These are phyloP conservation scores for Elsinoe perseae DNA, from an alignment of 2,329 filamentous ascomycete species.

Conservation along the genomic window DNA sequence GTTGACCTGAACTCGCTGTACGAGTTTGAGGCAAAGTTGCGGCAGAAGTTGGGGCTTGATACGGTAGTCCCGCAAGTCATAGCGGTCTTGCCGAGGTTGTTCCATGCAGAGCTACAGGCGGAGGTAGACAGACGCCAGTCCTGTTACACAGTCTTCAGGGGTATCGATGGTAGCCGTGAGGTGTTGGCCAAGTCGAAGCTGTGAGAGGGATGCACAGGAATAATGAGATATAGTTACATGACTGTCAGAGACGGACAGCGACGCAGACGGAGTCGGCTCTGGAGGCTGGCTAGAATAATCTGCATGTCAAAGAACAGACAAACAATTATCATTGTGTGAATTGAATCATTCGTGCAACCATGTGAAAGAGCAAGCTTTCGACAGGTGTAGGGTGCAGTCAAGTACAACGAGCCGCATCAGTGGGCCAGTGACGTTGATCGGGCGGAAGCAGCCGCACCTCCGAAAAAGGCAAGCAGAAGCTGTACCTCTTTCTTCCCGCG, in stretches of 20 bases:
- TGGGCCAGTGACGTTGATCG: conserved; percentile 8
- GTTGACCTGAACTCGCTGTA: not conserved
- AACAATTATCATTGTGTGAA: not conserved
- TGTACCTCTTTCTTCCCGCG: conserved; percentile 9
- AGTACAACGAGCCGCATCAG: not conserved
- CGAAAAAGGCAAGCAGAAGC: conserved; percentile 10
- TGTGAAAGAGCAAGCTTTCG: not conserved
- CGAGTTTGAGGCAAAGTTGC: not conserved
- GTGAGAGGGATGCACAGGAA: not conserved
- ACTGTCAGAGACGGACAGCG: too few species aligned
- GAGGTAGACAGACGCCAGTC: not conserved
- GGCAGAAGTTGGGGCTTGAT: not conserved
- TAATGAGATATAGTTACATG: not conserved
- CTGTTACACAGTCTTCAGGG: not conserved
- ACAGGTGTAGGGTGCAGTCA: not conserved
- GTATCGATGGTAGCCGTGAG: not conserved
- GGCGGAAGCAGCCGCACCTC: conserved; percentile 8
- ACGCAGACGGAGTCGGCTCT: too few species aligned
- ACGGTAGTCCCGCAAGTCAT: not conserved
- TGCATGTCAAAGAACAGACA: too few species aligned
- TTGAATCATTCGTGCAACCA: not conserved
- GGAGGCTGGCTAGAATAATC: too few species aligned
- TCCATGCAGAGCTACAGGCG: not conserved
- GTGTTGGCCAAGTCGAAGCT: not conserved
- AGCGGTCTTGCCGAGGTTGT: not conserved